Evolutionary conservation across 495 filamentous ascomycete genomes (phyloP).

Genomic region (Tuber indicum): DNA sequence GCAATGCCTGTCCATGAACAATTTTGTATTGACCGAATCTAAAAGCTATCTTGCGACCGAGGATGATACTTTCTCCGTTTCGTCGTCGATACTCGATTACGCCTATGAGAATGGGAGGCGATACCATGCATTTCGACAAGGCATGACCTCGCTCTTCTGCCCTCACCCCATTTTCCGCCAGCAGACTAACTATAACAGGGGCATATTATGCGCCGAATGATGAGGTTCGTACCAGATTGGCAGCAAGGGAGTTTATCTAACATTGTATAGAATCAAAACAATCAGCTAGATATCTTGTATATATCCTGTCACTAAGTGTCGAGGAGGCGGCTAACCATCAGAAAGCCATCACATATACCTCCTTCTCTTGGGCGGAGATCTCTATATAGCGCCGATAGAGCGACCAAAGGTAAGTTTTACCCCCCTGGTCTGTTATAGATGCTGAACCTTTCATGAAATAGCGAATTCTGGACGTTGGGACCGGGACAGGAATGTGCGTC

Average conservation of each 20-base stretch:
- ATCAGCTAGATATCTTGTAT: conserved; percentile 39
- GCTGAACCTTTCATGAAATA: conserved; percentile 2
- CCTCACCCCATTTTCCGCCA: neutral
- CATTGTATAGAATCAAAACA: conserved; percentile 27
- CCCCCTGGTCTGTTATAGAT: no score
- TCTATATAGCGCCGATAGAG: conserved; percentile 29
- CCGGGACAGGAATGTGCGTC: conserved; percentile 37
- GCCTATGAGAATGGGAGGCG: conserved; percentile 60
- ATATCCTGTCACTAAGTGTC: neutral
- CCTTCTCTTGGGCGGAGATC: conserved; percentile 30
- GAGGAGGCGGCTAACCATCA: conserved; percentile 6
- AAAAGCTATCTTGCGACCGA: conserved; percentile 31
- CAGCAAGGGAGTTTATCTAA: conserved; percentile 10
- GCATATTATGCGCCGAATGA: conserved; percentile 32
- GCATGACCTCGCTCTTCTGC: conserved; percentile 28
- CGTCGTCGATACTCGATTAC: conserved; percentile 52
- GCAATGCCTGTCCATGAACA: neutral
- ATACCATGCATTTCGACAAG: conserved; percentile 62
- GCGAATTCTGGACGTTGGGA: conserved; percentile 38
- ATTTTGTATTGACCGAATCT: conserved; percentile 4
- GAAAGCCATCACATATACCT: conserved; percentile 34
- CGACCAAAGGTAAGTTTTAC: conserved; percentile 16
- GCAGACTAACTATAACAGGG: conserved; percentile 12
- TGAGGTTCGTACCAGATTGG: conserved; percentile 21
- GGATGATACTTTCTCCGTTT: conserved; percentile 44